Conservation (phyloP, 495 filamentous ascomycete genomes). For the Pseudoneurospora amorphoporcata region DNA sequence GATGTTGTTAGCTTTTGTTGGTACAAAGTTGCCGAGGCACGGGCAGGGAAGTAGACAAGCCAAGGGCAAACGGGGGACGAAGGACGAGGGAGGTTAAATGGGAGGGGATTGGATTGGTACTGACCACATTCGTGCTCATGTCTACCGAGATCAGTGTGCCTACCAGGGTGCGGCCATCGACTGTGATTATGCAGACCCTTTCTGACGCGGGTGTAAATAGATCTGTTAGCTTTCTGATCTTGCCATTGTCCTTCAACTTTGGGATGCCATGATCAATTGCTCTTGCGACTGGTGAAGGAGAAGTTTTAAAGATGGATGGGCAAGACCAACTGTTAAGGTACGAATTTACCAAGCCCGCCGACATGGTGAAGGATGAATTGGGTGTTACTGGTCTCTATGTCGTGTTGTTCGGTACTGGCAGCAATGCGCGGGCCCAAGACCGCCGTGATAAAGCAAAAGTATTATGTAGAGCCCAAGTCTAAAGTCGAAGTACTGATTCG, state of each 20-base stretch:
- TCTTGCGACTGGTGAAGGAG: background rate
- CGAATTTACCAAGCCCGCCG: background rate
- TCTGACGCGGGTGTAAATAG: constrained; percentile 39
- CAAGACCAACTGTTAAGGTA: constrained; percentile 6
- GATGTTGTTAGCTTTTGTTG: background rate
- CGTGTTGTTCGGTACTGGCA: background rate
- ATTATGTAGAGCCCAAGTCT: background rate
- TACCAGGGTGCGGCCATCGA: constrained; percentile 80
- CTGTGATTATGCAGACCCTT: constrained; percentile 82
- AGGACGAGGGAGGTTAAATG: background rate
- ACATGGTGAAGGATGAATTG: constrained; percentile 1
- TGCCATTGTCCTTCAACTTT: background rate
- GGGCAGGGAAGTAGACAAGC: too few relatives aligned
- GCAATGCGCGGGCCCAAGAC: background rate
- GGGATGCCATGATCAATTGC: background rate
- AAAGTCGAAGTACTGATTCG: background rate
- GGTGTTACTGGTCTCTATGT: background rate
- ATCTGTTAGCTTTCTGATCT: constrained; percentile 15
- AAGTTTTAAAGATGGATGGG: background rate
- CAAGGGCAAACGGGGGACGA: background rate
- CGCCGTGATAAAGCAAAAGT: background rate
- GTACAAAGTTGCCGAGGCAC: background rate
- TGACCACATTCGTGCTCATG: constrained; percentile 79
- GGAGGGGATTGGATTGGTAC: background rate
- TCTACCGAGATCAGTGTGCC: constrained; percentile 81